Percentiles rank a stretch among this genome's conserved stretches.
These are phyloP conservation scores for Chytridium lagenaria DNA, from an alignment of 371 early-diverging fungal species.

Conservation along the genomic window DNA sequence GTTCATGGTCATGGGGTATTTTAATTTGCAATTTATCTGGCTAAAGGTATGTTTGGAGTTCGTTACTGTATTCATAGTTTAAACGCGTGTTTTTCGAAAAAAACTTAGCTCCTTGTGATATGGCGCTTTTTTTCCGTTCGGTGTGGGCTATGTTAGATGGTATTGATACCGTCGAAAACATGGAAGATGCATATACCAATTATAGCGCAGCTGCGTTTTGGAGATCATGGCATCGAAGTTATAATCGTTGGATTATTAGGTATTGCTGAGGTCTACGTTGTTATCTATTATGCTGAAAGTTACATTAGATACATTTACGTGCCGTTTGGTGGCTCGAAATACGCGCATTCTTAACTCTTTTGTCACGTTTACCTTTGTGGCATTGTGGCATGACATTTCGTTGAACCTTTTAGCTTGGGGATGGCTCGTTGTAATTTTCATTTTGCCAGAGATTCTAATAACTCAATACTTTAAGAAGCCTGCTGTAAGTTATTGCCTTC, in stretches of 20 bases:
- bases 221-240: conserved; percentile 92
- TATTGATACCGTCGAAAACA: conserved; percentile 86
- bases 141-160: conserved; percentile 91
- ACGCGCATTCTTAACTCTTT: conserved; percentile 72
- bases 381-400: conserved; percentile 94
- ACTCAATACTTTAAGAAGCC: conserved; percentile 59
- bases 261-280: conserved; percentile 37
- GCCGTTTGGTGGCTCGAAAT: conserved; percentile 81
- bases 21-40: conserved; percentile 88
- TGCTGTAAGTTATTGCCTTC: conserved; percentile 45
- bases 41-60: conserved; percentile 68
- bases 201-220: conserved; percentile 90
- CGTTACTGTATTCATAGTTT: too few relatives aligned
- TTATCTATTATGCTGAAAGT: neutral
- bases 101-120: conserved; percentile 74
- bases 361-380: conserved; percentile 92
- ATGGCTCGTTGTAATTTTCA: conserved; percentile 85
- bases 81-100: neutral
- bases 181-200: conserved; percentile 90
- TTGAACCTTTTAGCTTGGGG: conserved; percentile 87
- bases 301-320: conserved; percentile 77
- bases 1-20: conserved; percentile 80
- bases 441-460: conserved; percentile 82
- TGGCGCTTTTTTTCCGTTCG: conserved; percentile 95
- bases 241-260: conserved; percentile 84